phyloP scores from a whole-genome alignment of 352 stramenopile species.

The Peronosclerospora sorghi region DNA sequence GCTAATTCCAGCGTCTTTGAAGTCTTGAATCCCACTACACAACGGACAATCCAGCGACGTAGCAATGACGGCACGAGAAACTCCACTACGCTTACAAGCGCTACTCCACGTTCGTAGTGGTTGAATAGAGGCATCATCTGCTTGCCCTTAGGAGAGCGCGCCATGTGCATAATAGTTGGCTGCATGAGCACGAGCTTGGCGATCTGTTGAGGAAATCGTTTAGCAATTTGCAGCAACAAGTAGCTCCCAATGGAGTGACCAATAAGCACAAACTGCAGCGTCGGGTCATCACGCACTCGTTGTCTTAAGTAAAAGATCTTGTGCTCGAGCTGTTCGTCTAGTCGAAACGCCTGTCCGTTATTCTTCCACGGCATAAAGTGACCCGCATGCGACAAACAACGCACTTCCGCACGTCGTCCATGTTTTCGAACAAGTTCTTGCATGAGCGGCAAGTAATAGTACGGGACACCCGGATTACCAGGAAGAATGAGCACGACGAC shows the following conservation, averaged over 20 bases:
- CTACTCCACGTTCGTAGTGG: constrained; percentile 19
- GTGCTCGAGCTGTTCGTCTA: constrained; percentile 48
- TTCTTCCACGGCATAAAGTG: constrained; percentile 66
- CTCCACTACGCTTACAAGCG: constrained; percentile 30
- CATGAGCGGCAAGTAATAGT: constrained; percentile 63
- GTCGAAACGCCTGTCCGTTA: constrained; percentile 30
- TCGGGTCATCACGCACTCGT: constrained; percentile 33
- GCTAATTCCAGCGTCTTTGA: constrained; percentile 37
- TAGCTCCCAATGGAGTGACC: constrained; percentile 59
- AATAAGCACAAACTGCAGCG: constrained; percentile 38
- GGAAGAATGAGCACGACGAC: constrained; percentile 50
- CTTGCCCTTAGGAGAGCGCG: constrained; percentile 27
- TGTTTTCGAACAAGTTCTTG: constrained; percentile 29
- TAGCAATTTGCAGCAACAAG: constrained; percentile 40
- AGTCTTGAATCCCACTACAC: constrained; percentile 25
- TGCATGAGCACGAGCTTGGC: constrained; percentile 61
- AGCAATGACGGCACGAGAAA: constrained; percentile 28
- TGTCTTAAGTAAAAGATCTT: constrained; percentile 39
- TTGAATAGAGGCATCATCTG: constrained; percentile 43
- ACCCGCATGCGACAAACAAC: constrained; percentile 42
- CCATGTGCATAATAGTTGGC: constrained; percentile 58
- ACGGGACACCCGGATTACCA: constrained; percentile 51
- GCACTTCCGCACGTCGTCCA: constrained; percentile 35
- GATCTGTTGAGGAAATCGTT: constrained; percentile 39
- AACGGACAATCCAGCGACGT: constrained; percentile 35